Percentiles rank a stretch among this genome's conserved stretches.
phyloP scores from a whole-genome alignment of 768 basidiomycete species.

The Pisolithus microcarpus region DNA sequence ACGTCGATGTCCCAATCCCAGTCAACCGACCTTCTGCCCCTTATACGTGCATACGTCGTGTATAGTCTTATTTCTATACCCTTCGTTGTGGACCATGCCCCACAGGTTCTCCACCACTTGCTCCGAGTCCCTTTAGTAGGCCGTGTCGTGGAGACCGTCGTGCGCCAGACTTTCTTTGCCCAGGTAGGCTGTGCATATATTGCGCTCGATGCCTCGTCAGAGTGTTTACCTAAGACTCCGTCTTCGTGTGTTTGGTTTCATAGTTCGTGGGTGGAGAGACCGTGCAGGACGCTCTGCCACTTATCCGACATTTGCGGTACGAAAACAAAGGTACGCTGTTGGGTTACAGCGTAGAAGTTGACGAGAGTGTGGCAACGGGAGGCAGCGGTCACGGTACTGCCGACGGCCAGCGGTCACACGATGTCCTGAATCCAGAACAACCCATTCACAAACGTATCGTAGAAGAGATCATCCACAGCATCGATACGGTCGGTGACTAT shows the following conservation, averaged over 20 bases:
- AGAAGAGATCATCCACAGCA: constrained; percentile 66
- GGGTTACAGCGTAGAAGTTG: constrained; percentile 82
- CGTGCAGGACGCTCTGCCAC: constrained; percentile 56
- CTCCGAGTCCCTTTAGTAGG: constrained; percentile 47
- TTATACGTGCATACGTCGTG: constrained; percentile 72
- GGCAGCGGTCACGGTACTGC: constrained; percentile 10
- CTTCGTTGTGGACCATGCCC: constrained; percentile 66
- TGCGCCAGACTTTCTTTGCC: constrained; percentile 77
- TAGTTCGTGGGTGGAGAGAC: constrained; percentile 90
- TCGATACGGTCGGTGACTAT: constrained; percentile 76
- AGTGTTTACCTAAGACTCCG: not conserved
- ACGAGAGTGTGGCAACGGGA: constrained; percentile 44
- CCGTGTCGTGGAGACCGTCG: constrained; percentile 57
- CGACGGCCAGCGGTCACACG: too few relatives aligned
- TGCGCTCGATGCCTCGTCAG: not conserved
- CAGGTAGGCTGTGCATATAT: constrained; percentile 44
- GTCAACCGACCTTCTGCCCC: constrained; percentile 27
- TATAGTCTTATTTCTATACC: constrained; percentile 79
- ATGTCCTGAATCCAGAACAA: constrained; percentile 10
- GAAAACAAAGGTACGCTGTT: constrained; percentile 73
- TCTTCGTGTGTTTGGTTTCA: not conserved
- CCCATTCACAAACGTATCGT: constrained; percentile 56
- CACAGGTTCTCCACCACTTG: constrained; percentile 49
- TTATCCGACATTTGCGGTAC: constrained; percentile 53
- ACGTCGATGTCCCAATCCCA: not conserved